phyloP scores from a whole-genome alignment of 768 basidiomycete species.

The Naganishia vishniacii region DNA sequence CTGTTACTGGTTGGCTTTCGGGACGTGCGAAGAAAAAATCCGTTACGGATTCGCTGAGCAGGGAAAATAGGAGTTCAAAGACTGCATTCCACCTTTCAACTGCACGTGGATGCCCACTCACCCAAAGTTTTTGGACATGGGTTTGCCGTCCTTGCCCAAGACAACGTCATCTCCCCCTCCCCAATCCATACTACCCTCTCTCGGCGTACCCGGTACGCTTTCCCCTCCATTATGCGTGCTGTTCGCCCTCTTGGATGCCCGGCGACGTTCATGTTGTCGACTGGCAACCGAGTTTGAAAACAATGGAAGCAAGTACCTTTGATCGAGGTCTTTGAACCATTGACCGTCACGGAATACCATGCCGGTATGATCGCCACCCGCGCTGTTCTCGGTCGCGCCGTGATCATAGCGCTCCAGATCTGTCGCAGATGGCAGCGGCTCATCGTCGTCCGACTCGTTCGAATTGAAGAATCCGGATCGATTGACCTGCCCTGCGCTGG shows the following conservation, averaged over 20 bases:
- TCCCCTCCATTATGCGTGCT: constrained; percentile 34
- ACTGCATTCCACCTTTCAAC: too few species aligned
- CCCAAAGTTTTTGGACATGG: constrained; percentile 42
- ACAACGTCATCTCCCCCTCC: constrained; percentile 31
- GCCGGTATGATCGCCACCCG: constrained; percentile 31
- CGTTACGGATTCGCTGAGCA: constrained; percentile 44
- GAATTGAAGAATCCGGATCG: constrained; percentile 9
- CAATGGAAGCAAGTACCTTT: constrained; percentile 83
- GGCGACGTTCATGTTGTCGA: constrained; percentile 39
- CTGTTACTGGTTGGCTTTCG: constrained; percentile 25
- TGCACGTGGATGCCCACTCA: constrained; percentile 25
- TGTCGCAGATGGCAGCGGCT: constrained; percentile 34
- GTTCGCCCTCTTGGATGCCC: constrained; percentile 30
- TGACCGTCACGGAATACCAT: constrained; percentile 62
- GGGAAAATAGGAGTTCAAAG: too few species aligned
- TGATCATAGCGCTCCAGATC: constrained; percentile 28
- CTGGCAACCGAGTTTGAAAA: constrained; percentile 54
- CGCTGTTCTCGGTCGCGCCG: constrained; percentile 24
- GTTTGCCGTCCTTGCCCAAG: constrained; percentile 37
- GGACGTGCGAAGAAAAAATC: constrained; percentile 48
- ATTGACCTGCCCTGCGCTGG: constrained; percentile 1
- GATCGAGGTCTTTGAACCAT: constrained; percentile 94
- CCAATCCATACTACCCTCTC: constrained; percentile 36
- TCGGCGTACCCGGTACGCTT: constrained; percentile 34
- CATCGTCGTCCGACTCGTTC: constrained; percentile 41